phyloP scores from a whole-genome alignment of 768 basidiomycete species.

The Nidularia sp. region DNA sequence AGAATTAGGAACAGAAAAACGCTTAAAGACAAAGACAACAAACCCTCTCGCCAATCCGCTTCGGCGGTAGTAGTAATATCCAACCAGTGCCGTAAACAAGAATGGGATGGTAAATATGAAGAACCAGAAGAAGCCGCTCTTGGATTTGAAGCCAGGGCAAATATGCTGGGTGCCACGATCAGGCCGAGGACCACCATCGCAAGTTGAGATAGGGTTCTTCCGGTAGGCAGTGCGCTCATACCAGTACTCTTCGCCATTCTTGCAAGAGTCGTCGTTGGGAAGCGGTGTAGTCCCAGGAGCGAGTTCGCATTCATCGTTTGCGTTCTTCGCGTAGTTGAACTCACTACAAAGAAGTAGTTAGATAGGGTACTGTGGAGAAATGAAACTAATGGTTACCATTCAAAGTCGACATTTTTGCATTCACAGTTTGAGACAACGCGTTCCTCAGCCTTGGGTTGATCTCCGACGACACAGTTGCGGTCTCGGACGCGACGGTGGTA shows the following conservation, averaged over 20 bases:
- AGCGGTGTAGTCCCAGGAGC: slow-evolving; percentile 65
- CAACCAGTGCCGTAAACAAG: slow-evolving; percentile 68
- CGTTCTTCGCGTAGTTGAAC: slow-evolving; percentile 82
- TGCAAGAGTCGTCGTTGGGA: slow-evolving; percentile 59
- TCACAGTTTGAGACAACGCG: slow-evolving; percentile 66
- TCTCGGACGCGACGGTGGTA: slow-evolving; percentile 86
- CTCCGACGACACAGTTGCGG: slow-evolving; percentile 80
- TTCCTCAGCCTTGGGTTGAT: slow-evolving; percentile 47
- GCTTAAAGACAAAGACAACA: slow-evolving; percentile 20
- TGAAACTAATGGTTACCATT: slow-evolving; percentile 62
- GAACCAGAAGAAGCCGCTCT: slow-evolving; percentile 81
- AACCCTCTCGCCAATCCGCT: slow-evolving; percentile 76
- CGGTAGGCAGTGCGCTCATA: slow-evolving; percentile 92
- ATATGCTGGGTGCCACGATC: slow-evolving; percentile 71
- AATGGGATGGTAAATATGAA: slow-evolving; percentile 75
- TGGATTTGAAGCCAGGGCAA: slow-evolving; percentile 79
- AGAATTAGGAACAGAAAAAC: slow-evolving; percentile 6
- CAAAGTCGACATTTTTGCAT: slow-evolving; percentile 78
- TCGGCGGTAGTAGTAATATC: slow-evolving; percentile 76
- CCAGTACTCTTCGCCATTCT: slow-evolving; percentile 72
- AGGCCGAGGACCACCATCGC: slow-evolving; percentile 74
- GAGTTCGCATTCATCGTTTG: slow-evolving; percentile 70
- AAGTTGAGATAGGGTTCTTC: slow-evolving; percentile 85
- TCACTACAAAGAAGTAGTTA: slow-evolving; percentile 51
- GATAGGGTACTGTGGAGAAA: too few species aligned